Evolutionary conservation across 139 green algal genomes (phyloP).

Genomic region (Picochlorum sp.): DNA sequence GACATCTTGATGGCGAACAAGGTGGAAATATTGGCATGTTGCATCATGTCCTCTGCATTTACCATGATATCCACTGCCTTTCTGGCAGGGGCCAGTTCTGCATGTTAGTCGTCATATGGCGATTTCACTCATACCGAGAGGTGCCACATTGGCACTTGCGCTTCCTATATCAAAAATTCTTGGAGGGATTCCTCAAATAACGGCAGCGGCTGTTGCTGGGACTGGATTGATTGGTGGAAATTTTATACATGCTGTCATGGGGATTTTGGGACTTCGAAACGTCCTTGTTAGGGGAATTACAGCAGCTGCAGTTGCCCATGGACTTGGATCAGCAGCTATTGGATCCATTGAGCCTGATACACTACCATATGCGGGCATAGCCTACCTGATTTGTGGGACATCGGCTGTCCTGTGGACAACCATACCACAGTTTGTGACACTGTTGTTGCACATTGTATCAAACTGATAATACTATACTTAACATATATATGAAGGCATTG

Average conservation of each 20-base stretch:
- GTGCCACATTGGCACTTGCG: slow-evolving; percentile 77
- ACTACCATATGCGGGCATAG: slow-evolving; percentile 77
- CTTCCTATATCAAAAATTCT: slow-evolving; percentile 68
- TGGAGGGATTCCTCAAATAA: slow-evolving; percentile 58
- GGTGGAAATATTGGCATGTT: slow-evolving; percentile 70
- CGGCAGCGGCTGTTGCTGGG: slow-evolving; percentile 70
- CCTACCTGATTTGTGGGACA: slow-evolving; percentile 76
- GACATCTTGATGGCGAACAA: slow-evolving; percentile 67
- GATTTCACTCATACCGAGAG: slow-evolving; percentile 59
- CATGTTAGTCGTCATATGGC: slow-evolving; percentile 47
- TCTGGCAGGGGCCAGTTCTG: slow-evolving; percentile 35
- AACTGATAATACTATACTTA: slow-evolving; percentile 5
- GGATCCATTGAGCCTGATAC: slow-evolving; percentile 62
- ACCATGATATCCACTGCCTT: slow-evolving; percentile 68
- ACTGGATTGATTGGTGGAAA: slow-evolving; percentile 67
- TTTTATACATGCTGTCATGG: slow-evolving; percentile 52
- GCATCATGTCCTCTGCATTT: slow-evolving; percentile 38
- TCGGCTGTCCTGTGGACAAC: slow-evolving; percentile 54
- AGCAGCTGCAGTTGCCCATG: slow-evolving; percentile 60
- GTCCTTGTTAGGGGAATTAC: slow-evolving; percentile 72
- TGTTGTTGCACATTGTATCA: slow-evolving; percentile 47
- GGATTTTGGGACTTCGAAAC: slow-evolving; percentile 54
- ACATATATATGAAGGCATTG: slow-evolving; percentile 2
- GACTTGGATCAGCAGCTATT: slow-evolving; percentile 75
- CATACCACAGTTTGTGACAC: slow-evolving; percentile 36